Percentiles rank a stretch among this genome's conserved stretches.
Evolutionary conservation across 352 stramenopile species (phyloP).

Genomic region (Phytophthora pisi): DNA sequence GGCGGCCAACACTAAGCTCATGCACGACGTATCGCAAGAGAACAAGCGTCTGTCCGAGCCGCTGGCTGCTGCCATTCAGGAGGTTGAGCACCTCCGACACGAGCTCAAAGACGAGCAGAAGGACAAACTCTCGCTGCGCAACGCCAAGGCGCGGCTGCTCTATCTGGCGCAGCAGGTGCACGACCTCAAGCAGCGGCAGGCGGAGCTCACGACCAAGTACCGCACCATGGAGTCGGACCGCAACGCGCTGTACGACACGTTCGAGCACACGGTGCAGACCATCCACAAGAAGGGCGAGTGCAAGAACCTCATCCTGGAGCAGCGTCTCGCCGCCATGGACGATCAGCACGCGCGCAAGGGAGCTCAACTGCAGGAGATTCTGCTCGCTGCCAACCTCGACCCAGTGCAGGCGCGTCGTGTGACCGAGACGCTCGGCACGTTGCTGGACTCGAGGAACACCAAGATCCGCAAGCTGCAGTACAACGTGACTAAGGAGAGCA

Average conservation of each 20-base stretch:
- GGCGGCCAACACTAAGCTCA: constrained; percentile 90
- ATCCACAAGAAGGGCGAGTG: constrained; percentile 92
- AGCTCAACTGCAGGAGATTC: constrained; percentile 68
- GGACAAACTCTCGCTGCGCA: constrained; percentile 89
- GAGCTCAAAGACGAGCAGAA: constrained; percentile 93
- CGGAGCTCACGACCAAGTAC: constrained; percentile 76
- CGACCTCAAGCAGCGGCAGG: constrained; percentile 65
- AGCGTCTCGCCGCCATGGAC: constrained; percentile 77
- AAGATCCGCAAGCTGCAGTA: constrained; percentile 71
- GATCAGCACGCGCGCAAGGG: constrained; percentile 82
- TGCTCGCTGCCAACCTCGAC: constrained; percentile 79
- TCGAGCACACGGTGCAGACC: constrained; percentile 89
- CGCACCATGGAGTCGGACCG: constrained; percentile 80
- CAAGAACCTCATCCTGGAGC: constrained; percentile 90
- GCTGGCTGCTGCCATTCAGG: constrained; percentile 79
- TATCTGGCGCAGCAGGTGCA: constrained; percentile 77
- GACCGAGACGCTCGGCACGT: constrained; percentile 63
- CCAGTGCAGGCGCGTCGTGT: constrained; percentile 69
- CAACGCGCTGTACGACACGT: constrained; percentile 91
- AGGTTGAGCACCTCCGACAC: constrained; percentile 89
- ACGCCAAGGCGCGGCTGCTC: constrained; percentile 88
- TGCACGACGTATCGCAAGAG: constrained; percentile 93
- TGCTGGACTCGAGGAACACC: constrained; percentile 69
- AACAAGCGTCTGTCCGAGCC: constrained; percentile 93
- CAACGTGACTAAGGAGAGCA: constrained; percentile 71